A percentile compares a stretch with the other conserved stretches of the same genome.
Conservation (phyloP, 2,329 filamentous ascomycete species). For the Aspergillus pseudoglaucus region DNA sequence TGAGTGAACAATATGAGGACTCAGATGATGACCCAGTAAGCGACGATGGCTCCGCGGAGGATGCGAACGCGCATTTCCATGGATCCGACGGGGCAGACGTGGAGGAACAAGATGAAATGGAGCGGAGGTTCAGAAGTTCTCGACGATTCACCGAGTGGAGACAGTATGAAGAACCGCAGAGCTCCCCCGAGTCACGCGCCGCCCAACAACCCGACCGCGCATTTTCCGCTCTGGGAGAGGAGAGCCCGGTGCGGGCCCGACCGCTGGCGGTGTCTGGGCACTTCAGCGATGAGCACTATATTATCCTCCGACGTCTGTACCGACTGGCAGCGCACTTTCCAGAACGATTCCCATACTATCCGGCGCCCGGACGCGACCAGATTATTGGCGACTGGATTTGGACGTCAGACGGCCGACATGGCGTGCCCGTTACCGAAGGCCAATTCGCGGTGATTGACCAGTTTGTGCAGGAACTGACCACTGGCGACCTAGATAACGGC, state of each 20-base stretch:
- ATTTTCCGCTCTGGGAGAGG: slow-evolving; percentile 3
- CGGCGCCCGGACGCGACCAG: slow-evolving; percentile 27
- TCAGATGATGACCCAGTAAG: slow-evolving; percentile 14
- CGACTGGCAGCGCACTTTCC: slow-evolving; percentile 32
- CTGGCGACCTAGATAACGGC: slow-evolving; percentile 28
- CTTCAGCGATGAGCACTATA: slow-evolving; percentile 38
- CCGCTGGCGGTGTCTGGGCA: slow-evolving; percentile 32
- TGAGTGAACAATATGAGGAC: slow-evolving; percentile 8
- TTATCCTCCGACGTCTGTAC: slow-evolving; percentile 33
- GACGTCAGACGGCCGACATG: slow-evolving; percentile 36
- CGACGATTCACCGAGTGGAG: slow-evolving; percentile 1
- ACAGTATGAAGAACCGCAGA: slow-evolving; percentile 5
- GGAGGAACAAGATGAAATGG: slow-evolving; percentile 9
- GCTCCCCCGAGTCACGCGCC: slow-evolving; percentile 1
- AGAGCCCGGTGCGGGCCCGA: slow-evolving; percentile 12
- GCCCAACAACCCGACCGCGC: slow-evolving; percentile 7
- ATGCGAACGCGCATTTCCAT: slow-evolving; percentile 3
- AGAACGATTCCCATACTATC: slow-evolving; percentile 32
- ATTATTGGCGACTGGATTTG: slow-evolving; percentile 39
- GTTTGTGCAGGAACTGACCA: slow-evolving; percentile 32
- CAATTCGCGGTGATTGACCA: slow-evolving; percentile 38
- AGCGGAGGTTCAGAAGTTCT: slow-evolving; percentile 3
- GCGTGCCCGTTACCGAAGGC: slow-evolving; percentile 35
- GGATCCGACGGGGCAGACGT: slow-evolving; percentile 8
- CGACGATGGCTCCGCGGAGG: not conserved